Percentiles rank a stretch among this genome's conserved stretches.
Conservation (phyloP, 139 green algal species). For the Chlamydomonas sphaeroides region DNA sequence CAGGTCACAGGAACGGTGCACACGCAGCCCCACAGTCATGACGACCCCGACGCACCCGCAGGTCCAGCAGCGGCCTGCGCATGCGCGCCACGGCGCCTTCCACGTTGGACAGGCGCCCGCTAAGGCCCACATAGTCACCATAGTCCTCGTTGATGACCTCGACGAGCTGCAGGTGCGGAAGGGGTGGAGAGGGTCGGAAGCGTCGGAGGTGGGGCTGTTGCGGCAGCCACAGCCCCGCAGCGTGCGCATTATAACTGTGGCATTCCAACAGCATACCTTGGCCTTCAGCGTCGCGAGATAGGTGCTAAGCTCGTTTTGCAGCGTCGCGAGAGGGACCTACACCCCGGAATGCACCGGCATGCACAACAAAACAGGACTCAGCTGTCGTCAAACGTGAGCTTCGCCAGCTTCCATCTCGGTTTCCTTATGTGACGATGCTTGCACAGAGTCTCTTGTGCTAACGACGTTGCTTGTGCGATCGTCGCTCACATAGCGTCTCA, state of each 20-base stretch:
- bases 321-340: conserved; percentile 88
- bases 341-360: no score
- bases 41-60: conserved; percentile 61
- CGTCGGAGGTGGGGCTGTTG: not conserved
- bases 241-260: not conserved
- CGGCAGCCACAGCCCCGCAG: no score
- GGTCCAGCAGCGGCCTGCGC: conserved; percentile 79
- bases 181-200: not conserved
- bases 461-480: not conserved
- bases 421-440: not conserved
- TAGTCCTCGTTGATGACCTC: conserved; percentile 98
- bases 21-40: no score
- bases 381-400: not conserved
- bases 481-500: conserved; percentile 78
- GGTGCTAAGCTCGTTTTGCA: conserved; percentile 79
- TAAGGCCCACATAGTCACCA: conserved; percentile 92
- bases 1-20: no score
- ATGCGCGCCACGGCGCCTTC: conserved; percentile 89
- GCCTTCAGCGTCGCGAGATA: conserved; percentile 81
- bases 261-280: conserved; percentile 56
- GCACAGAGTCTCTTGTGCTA: no score
- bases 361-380: not conserved
- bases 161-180: conserved; percentile 63
- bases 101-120: conserved; percentile 84
- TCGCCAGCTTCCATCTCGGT: not conserved